Evolutionary conservation across 2,329 filamentous ascomycete species (phyloP).

Genomic region (Penicillium sp.): DNA sequence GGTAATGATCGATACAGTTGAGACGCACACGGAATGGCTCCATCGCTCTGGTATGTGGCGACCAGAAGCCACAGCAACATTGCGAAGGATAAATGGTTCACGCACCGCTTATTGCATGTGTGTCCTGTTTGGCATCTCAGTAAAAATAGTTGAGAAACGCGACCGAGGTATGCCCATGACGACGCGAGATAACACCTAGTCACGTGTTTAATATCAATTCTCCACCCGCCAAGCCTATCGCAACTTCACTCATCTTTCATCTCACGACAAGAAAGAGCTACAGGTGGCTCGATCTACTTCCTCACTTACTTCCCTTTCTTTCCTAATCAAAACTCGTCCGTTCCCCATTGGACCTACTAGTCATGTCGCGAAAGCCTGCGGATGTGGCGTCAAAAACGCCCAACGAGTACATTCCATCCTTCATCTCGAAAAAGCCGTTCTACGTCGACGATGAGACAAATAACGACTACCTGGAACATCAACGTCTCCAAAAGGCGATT

Average conservation of each 20-base stretch:
- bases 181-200: slow-evolving; percentile 30
- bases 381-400: slow-evolving; percentile 71
- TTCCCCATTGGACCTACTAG: background rate
- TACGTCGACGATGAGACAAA: slow-evolving; percentile 78
- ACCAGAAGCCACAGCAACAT: slow-evolving; percentile 28
- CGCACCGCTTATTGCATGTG: slow-evolving; percentile 4
- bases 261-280: slow-evolving; percentile 1
- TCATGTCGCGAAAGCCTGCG: slow-evolving; percentile 51
- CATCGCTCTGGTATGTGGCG: slow-evolving; percentile 46
- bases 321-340: background rate
- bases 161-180: slow-evolving; percentile 8
- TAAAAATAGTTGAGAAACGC: slow-evolving; percentile 6
- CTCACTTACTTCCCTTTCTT: background rate
- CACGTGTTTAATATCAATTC: slow-evolving; percentile 26
- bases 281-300: background rate
- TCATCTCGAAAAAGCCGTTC: slow-evolving; percentile 97
- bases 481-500: slow-evolving; percentile 73
- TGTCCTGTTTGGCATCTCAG: background rate
- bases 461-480: slow-evolving; percentile 93
- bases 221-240: slow-evolving; percentile 6
- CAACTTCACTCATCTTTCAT: slow-evolving; percentile 11
- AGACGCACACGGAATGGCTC: slow-evolving; percentile 84
- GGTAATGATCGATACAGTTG: slow-evolving; percentile 96
- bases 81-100: slow-evolving; percentile 11
- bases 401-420: slow-evolving; percentile 97